Base-by-base conservation (phyloP, 176 grass and related monocot species). In the Oryza brachyantha region DNA sequence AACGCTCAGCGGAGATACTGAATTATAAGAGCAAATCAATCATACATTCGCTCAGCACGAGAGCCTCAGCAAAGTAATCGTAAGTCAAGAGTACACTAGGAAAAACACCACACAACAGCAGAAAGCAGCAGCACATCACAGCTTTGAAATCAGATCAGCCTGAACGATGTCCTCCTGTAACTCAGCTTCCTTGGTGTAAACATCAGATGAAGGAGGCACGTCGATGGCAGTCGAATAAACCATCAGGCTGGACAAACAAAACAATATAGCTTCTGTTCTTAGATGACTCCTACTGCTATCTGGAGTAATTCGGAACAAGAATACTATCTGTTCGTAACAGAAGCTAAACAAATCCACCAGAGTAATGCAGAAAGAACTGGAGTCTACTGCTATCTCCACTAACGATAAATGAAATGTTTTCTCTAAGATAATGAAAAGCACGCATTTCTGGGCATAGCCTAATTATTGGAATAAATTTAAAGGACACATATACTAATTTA, bases 171-270 rank as follows among this genome's bases (percentile, higher is more conserved):
- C 35, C 84, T 94, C 91, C 2, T 80, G 59, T 5, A 80, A 62
- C 7, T 73, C 55, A 24, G 32, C 79, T 26, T 94, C 92, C 83
- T 94, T 94, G 3, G 54, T 41, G 8, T 86, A 83, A 17, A 73
- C 31, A 39, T 88, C 92, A 11, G 75, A 7, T 43, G 74, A 80
- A 1, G 88, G 92, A 74, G 88, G 83, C 72, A 91, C 92, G 50
- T 94, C 92, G 17, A 94, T 83, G 11, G 92, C 88, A 91, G 84
- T 91, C 90, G 92, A 94, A 94, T 85, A 94, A 88, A 63, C 88
- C 92, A 50, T 94, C 86, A 7, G 92, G 88, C 92, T 88, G 80
- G 57, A 88, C 42, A 84, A 78, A 19, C 13, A 41, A 29, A 65
- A 40, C 25, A 40, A 17, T 28, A 46, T 34, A 0, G 6, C 21